Percentiles rank a stretch among this genome's conserved stretches.
Conservation (phyloP, 1,284 basidiomycete genomes). For the Sanghuangporus sanghuang region DNA sequence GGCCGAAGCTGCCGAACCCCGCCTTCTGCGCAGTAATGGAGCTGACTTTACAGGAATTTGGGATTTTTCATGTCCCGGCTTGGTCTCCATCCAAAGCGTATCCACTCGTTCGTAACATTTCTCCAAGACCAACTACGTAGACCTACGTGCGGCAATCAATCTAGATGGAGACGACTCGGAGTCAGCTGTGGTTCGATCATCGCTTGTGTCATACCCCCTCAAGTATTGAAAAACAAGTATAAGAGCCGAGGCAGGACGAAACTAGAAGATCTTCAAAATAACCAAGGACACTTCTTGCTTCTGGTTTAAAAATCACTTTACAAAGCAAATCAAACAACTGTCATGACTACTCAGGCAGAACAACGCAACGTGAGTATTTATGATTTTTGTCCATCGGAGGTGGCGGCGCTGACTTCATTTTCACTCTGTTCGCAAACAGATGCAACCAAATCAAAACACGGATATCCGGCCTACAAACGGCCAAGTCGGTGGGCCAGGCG, state of each 20-base stretch:
- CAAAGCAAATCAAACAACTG: neutral
- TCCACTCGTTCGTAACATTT: neutral
- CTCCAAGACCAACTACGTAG: no score
- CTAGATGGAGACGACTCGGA: no score
- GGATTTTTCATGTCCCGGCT: no score
- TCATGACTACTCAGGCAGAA: neutral
- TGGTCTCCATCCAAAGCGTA: neutral
- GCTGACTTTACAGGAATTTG: neutral
- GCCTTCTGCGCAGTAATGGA: neutral
- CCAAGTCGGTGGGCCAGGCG: slow-evolving; percentile 3
- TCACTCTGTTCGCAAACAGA: neutral
- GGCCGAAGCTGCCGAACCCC: no score
- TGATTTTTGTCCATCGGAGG: neutral
- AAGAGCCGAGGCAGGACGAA: neutral
- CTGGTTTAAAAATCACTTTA: neutral
- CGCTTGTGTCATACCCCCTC: neutral
- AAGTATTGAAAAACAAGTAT: neutral
- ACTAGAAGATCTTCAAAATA: neutral
- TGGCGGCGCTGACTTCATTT: neutral
- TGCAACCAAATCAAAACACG: neutral
- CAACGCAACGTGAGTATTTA: neutral
- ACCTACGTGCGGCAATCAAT: no score
- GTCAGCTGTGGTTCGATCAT: neutral
- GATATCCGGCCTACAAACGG: slow-evolving; percentile 9
- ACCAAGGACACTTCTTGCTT: neutral